A percentile compares a stretch with the other conserved stretches of the same genome.
These are phyloP conservation scores for Pinus albicaulis DNA, from an alignment of 75 land plant species.

Conservation along the genomic window DNA sequence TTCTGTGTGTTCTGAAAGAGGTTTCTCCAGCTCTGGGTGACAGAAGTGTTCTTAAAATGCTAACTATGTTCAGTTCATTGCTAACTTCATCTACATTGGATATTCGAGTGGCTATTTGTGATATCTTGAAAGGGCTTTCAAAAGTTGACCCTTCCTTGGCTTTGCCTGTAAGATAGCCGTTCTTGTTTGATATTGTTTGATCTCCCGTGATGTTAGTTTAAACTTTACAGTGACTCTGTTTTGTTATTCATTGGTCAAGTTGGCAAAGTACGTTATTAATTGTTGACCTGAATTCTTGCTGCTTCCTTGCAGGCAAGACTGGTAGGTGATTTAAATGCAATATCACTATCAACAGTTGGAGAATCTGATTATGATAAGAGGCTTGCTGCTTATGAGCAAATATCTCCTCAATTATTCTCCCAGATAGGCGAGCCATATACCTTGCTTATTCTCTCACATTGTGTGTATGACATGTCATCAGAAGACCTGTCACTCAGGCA, in stretches of 20 bases:
- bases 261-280: neutral
- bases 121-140: too few species aligned
- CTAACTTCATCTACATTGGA: too few species aligned
- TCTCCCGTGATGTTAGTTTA: neutral
- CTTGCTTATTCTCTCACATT: slow-evolving; percentile 63
- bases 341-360: slow-evolving; percentile 51
- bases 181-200: slow-evolving; percentile 18
- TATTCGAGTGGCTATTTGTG: too few species aligned
- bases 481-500: slow-evolving; percentile 74
- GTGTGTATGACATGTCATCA: slow-evolving; percentile 76
- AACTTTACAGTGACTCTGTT: neutral
- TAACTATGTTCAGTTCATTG: too few species aligned
- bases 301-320: slow-evolving; percentile 56
- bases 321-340: slow-evolving; percentile 69
- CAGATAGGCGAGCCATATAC: slow-evolving; percentile 32
- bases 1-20: slow-evolving; percentile 49
- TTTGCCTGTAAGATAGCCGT: too few species aligned
- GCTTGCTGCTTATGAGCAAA: slow-evolving; percentile 57
- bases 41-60: slow-evolving; percentile 17
- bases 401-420: slow-evolving; percentile 39
- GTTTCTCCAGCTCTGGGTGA: slow-evolving; percentile 43
- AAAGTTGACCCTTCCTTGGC: too few species aligned
- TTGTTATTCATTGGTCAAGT: neutral
- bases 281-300: neutral
- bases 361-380: slow-evolving; percentile 78